Evolutionary conservation across 2,329 filamentous ascomycete species (phyloP).

Genomic region (Tolypocladium paradoxum): DNA sequence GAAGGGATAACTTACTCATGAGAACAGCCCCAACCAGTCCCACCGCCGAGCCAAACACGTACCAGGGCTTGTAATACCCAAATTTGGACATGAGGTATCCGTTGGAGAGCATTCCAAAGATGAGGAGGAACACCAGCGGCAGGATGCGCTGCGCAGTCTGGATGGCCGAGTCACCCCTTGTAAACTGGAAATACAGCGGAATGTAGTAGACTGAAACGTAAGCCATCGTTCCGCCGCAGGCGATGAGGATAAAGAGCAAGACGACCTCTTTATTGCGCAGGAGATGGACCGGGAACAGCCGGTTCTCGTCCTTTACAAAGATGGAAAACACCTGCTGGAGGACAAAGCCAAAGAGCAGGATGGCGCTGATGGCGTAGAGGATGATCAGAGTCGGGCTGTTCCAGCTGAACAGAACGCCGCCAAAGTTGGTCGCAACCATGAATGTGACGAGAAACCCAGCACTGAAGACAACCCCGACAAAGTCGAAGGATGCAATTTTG

Average conservation of each 20-base stretch:
- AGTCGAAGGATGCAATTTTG: slow-evolving; percentile 22
- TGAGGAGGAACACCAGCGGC: slow-evolving; percentile 23
- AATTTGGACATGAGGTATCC: not conserved
- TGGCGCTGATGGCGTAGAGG: slow-evolving; percentile 29
- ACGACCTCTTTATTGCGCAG: slow-evolving; percentile 11
- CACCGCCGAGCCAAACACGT: not conserved
- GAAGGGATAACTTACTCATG: not conserved
- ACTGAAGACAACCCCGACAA: slow-evolving; percentile 28
- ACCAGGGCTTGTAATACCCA: not conserved
- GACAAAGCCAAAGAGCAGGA: slow-evolving; percentile 20
- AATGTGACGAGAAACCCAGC: slow-evolving; percentile 25
- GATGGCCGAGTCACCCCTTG: slow-evolving; percentile 26
- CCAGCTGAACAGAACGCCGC: slow-evolving; percentile 35
- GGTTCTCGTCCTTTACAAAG: slow-evolving; percentile 5
- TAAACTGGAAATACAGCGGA: slow-evolving; percentile 39
- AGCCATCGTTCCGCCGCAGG: slow-evolving; percentile 6
- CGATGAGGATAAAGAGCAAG: slow-evolving; percentile 17
- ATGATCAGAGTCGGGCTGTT: slow-evolving; percentile 27
- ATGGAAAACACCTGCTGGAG: slow-evolving; percentile 20
- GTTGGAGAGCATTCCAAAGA: not conserved
- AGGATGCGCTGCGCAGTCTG: slow-evolving; percentile 28
- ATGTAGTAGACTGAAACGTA: slow-evolving; percentile 34
- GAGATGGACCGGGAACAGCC: slow-evolving; percentile 35
- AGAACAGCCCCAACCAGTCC: not conserved
- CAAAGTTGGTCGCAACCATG: slow-evolving; percentile 36